These are phyloP conservation scores for Podila verticillata DNA, from an alignment of 192 early-diverging fungal species.

Conservation along the genomic window DNA sequence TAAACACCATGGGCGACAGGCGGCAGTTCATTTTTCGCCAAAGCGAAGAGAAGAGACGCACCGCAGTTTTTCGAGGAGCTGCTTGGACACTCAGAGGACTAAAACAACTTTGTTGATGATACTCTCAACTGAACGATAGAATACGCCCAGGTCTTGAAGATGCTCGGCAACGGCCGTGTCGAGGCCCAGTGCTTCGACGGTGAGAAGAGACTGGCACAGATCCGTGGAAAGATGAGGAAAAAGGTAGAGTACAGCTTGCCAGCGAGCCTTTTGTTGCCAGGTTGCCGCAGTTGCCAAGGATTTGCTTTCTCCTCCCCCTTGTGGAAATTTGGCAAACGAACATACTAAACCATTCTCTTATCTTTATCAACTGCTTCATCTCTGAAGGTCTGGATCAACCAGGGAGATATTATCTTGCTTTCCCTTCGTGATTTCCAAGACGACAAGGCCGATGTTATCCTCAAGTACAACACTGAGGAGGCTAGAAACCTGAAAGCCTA, in stretches of 20 bases:
- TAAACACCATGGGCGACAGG: conserved; percentile 24
- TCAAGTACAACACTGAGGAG: conserved; percentile 97
- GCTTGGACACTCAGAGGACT: too few relatives aligned
- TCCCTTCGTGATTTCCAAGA: conserved; percentile 94
- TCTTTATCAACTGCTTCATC: too few relatives aligned
- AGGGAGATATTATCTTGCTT: conserved; percentile 91
- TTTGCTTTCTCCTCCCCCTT: not conserved
- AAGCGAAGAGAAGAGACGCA: conserved; percentile 60
- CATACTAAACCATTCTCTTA: too few relatives aligned
- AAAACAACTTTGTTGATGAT: too few relatives aligned
- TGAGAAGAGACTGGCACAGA: conserved; percentile 89
- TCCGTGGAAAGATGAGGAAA: conserved; percentile 98
- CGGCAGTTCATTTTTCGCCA: not conserved
- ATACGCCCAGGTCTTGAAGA: conserved; percentile 93
- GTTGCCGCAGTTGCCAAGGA: too few relatives aligned
- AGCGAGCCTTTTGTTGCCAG: conserved; percentile 54
- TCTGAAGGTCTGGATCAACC: conserved; percentile 80
- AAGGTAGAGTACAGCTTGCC: conserved; percentile 65
- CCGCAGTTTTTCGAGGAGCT: too few relatives aligned
- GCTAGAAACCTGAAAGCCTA: conserved; percentile 91
- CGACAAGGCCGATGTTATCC: conserved; percentile 92
- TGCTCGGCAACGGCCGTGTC: conserved; percentile 96
- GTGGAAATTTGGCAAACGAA: not conserved
- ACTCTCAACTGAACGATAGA: conserved; percentile 56
- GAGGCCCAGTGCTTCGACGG: conserved; percentile 92